phyloP scores from a whole-genome alignment of 2,329 filamentous ascomycete species.

The Diaporthe citri region DNA sequence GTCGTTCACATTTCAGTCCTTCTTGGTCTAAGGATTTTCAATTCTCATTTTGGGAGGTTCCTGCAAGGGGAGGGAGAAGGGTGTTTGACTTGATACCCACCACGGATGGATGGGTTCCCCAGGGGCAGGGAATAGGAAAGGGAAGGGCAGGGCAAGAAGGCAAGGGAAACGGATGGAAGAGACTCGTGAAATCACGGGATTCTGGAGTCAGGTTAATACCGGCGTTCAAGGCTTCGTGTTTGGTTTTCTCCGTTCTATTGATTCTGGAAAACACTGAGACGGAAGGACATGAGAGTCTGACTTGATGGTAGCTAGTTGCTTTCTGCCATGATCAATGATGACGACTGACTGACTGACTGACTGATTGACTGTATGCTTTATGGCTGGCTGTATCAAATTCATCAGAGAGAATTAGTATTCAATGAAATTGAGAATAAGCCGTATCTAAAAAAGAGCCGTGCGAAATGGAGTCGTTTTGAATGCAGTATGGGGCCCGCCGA shows the following conservation, averaged over 20 bases:
- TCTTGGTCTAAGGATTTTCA: constrained; percentile 6
- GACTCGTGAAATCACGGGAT: constrained; percentile 16
- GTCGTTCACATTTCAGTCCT: constrained; percentile 14
- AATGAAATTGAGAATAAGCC: background rate
- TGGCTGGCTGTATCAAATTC: constrained; percentile 19
- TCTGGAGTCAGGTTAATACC: constrained; percentile 33
- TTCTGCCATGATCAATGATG: constrained; percentile 30
- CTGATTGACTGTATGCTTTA: constrained; percentile 22
- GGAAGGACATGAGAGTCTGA: constrained; percentile 25
- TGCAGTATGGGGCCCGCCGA: too few relatives aligned
- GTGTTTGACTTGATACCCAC: constrained; percentile 14
- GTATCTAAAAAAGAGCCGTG: too few relatives aligned
- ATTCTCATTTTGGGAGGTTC: constrained; percentile 5
- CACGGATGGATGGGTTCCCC: constrained; percentile 13
- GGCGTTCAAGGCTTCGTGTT: constrained; percentile 35
- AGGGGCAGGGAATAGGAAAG: constrained; percentile 5
- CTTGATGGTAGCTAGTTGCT: constrained; percentile 10
- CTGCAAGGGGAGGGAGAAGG: background rate
- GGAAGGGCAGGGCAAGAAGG: background rate
- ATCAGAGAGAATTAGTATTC: constrained; percentile 16
- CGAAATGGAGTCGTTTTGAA: too few relatives aligned
- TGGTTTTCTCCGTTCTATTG: background rate
- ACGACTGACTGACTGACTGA: constrained; percentile 19
- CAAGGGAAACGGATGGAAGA: background rate
- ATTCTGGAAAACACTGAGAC: background rate